Percentiles rank a stretch among this genome's conserved stretches.
These are phyloP conservation scores for Podospora pseudoanserina DNA, from an alignment of 495 filamentous ascomycete genomes.

Conservation along the genomic window DNA sequence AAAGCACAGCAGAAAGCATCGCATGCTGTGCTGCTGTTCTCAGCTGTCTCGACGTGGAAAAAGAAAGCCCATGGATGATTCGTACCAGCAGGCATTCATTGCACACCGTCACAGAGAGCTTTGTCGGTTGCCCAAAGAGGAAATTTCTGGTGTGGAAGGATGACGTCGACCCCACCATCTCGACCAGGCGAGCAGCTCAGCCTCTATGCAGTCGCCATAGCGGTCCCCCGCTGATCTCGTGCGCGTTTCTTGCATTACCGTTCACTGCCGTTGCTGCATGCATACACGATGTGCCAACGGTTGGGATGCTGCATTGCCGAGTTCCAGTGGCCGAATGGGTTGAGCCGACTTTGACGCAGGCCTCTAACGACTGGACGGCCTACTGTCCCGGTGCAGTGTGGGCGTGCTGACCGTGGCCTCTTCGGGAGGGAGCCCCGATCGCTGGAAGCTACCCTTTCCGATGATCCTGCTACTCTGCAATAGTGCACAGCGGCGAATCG, in stretches of 20 bases:
- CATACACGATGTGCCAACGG: constrained; percentile 3
- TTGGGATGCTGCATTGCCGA: neutral
- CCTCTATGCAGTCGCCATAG: constrained; percentile 5
- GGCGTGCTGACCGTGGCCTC: neutral
- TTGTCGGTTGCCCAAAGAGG: neutral
- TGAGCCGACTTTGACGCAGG: constrained; percentile 3
- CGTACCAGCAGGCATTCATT: neutral
- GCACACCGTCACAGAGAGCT: neutral
- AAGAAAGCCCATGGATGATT: neutral
- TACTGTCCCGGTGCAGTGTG: neutral
- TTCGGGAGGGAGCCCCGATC: neutral
- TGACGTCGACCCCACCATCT: constrained; percentile 7
- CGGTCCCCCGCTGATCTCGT: neutral
- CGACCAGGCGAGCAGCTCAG: neutral
- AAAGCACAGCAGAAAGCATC: neutral
- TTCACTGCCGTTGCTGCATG: constrained; percentile 4
- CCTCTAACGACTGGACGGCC: constrained; percentile 5
- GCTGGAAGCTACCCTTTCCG: constrained; percentile 1
- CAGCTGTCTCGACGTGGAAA: neutral
- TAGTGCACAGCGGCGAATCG: neutral
- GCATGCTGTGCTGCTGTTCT: neutral
- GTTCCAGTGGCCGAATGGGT: neutral
- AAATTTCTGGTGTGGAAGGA: neutral
- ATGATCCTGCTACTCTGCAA: neutral
- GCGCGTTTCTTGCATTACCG: constrained; percentile 4